Evolutionary conservation across 1,139 yeast genomes (phyloP), one percentile per base, ranked within the genome.

Genomic region (Hemisphaericaspora xylanilytica): DNA sequence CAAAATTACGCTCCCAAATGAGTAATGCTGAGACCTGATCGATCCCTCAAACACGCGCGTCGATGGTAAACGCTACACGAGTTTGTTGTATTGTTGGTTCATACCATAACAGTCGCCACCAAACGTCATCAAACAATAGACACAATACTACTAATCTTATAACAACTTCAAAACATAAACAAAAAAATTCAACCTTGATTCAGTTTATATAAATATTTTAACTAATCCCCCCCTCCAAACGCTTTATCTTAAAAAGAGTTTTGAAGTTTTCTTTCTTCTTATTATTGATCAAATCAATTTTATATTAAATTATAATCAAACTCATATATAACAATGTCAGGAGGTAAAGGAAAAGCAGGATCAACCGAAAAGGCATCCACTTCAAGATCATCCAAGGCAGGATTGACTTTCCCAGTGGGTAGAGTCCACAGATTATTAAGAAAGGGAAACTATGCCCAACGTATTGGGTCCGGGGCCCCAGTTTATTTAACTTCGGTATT

Each of bases 331-430:
- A n/a, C 11, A 79, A 89, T 88, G 96, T 86, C 97, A 67, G 96
- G 96, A 70, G 97, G 97, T 71, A 90, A 90, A 84, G 97, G 97
- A 71, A 89, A 89, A 76, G 95, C 96, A 65, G 94, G 95, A 61
- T 75, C 95, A 55, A 67, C 86, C 55, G 90, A 89, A 67, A 90
- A 90, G 75, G 89, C 94, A 59, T 85, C 97, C 61, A 92, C 94
- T 73, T 85, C 97, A 43, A 89, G 97, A 81, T 90, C 97, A 56
- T 84, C 96, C 50, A 90, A 88, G 78, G 97, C 97, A 65, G 97
- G 97, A 70, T 82, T 90, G 67, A 87, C 96, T 59, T 90, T 92
- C 95, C 97, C 97, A 74, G 97, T 92, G 57, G 97, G 97, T 73
- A 92, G 97, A 84, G 94, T 90, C 55, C 97, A 90, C 80, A 84